Base-by-base conservation (phyloP, 768 basidiomycete genomes). In the Suillus americanus region DNA sequence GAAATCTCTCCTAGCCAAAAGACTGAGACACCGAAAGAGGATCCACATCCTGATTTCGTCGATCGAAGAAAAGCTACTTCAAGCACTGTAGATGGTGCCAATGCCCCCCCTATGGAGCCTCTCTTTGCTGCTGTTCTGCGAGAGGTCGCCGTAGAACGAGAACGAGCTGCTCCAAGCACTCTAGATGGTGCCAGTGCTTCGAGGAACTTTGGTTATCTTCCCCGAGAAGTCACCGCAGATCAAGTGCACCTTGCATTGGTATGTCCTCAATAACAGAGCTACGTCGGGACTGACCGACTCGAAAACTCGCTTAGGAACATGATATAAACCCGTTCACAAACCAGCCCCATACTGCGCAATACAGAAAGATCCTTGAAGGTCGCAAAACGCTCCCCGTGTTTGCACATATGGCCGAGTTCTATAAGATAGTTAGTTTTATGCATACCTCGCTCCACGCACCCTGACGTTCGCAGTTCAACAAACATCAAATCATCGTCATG, bases 351-450 rank as follows among this genome's bases (percentile, higher is more conserved):
- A 86, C 93, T 0, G 73, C 85, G 3, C 85, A 89, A 67, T 99
- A 97, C 81, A 87, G 81, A 77, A 94, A 92, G 79, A 96, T 99
- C 64, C 75, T 99, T 28, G 89, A 89, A 71, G 78, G 83, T 13
- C 87, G 97, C 64, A 94, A 89, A 80, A 92, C 92, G 73, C 81
- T 99, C 25, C 97, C 97, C 0, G 96, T 99, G 0, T 97, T 84
- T 70, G 78, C 88, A 3, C 93, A 97, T 77, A 97, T 98, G 95
- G 85, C 89, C 64, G 92, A 96, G 54, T 99, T 99, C 75, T 86
- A 89, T 71, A 84, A 90, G 69, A 90, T 96, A 80, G 94, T 93
- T 78, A 79, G 92, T 84, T 37, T 51, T 66, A 61, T 43, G 4
- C 62, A 5, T 28, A 16, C 3, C 28, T 54, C 14, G 28, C 46